These are phyloP conservation scores for Nicotiana tabacum DNA, from an alignment of 257 asterid species.

Conservation along the genomic window DNA sequence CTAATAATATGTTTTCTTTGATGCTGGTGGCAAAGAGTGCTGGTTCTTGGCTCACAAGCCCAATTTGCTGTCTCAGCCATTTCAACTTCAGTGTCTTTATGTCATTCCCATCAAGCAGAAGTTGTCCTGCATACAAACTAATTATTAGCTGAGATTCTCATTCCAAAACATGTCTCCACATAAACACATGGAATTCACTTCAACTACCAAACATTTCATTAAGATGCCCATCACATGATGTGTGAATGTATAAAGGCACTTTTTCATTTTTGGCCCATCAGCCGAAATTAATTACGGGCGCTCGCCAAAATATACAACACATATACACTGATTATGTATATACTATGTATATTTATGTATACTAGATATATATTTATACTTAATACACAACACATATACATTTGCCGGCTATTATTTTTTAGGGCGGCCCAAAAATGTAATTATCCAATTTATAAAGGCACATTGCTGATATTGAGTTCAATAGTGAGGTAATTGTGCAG, in stretches of 20 bases:
- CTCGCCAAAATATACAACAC: too few species aligned
- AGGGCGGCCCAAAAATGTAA: too few species aligned
- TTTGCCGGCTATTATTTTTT: too few species aligned
- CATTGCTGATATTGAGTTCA: background rate
- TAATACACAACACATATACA: too few species aligned
- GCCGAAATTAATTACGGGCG: too few species aligned
- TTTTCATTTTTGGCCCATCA: too few species aligned
- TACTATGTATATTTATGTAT: too few species aligned
- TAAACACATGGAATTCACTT: background rate
- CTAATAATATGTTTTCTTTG: slow-evolving; percentile 75
- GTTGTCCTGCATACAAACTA: slow-evolving; percentile 54
- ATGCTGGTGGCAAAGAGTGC: slow-evolving; percentile 83
- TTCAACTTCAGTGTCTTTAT: slow-evolving; percentile 58
- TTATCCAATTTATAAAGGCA: background rate
- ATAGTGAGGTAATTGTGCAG: background rate
- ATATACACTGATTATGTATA: too few species aligned
- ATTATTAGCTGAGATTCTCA: slow-evolving; percentile 23
- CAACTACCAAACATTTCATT: background rate
- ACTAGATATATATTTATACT: too few species aligned
- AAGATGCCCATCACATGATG: background rate
- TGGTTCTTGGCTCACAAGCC: slow-evolving; percentile 92
- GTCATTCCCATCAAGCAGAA: slow-evolving; percentile 69
- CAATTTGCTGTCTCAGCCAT: slow-evolving; percentile 85
- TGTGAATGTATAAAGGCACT: too few species aligned
- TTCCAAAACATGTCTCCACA: slow-evolving; percentile 7